These are phyloP conservation scores for Erythrophleum ivorense DNA, from an alignment of 331 rosid species.

Conservation along the genomic window DNA sequence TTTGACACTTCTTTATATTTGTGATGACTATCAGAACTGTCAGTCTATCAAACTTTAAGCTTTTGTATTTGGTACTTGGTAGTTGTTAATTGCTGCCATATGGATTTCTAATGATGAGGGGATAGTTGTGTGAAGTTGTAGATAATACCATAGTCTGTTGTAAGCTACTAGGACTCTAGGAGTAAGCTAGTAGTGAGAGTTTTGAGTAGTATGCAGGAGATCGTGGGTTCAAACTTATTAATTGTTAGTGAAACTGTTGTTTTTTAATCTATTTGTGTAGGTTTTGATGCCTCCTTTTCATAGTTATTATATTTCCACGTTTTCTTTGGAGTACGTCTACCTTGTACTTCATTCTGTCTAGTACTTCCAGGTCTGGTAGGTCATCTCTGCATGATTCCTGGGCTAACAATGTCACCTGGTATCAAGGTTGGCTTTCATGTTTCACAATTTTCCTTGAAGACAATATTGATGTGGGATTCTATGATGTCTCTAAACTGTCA, in stretches of 20 bases:
- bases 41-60: conserved; percentile 5
- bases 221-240: not conserved
- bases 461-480: conserved; percentile 30
- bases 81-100: not conserved
- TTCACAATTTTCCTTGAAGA: conserved; percentile 20
- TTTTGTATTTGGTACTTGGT: not conserved
- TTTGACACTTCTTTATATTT: conserved; percentile 6
- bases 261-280: not conserved
- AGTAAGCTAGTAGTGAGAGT: not conserved
- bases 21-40: not conserved
- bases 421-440: conserved; percentile 66
- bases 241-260: not conserved
- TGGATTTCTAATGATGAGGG: not conserved
- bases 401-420: conserved; percentile 74
- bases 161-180: not conserved
- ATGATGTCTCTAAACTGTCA: conserved; percentile 38
- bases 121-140: conserved; percentile 8
- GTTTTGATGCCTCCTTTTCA: not conserved
- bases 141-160: conserved; percentile 12
- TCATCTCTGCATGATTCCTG: conserved; percentile 82
- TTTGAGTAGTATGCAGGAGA: not conserved
- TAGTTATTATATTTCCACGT: conserved; percentile 18
- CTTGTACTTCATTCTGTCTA: conserved; percentile 28
- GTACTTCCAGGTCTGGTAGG: conserved; percentile 78
- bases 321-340: not conserved